Conservation (phyloP, 1,284 basidiomycete genomes). For the Melanopsichium pennsylvanicum region DNA sequence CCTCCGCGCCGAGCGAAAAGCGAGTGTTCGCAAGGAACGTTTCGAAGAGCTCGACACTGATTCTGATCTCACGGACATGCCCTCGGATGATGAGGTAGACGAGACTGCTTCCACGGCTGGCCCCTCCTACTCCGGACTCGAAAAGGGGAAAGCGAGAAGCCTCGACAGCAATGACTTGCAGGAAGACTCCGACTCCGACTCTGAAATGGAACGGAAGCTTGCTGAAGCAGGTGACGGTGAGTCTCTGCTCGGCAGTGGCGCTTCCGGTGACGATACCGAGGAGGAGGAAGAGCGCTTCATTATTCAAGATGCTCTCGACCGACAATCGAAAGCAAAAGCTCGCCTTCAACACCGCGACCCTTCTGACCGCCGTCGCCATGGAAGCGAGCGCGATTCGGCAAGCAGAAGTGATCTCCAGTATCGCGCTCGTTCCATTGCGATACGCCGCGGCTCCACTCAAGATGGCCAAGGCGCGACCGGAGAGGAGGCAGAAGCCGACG, state of each 20-base stretch:
- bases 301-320: conserved; percentile 55
- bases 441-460: conserved; percentile 6
- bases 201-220: conserved; percentile 62
- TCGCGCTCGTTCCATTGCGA: conserved; percentile 33
- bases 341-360: conserved; percentile 36
- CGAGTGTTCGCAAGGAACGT: conserved; percentile 52
- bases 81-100: conserved; percentile 35
- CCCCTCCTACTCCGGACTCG: conserved; percentile 15
- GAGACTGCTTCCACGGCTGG: conserved; percentile 7
- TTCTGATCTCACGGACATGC: conserved; percentile 47
- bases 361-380: conserved; percentile 25
- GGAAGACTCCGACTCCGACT: conserved; percentile 56
- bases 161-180: conserved; percentile 31
- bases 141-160: conserved; percentile 45
- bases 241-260: conserved; percentile 62
- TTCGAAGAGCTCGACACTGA: conserved; percentile 54
- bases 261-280: conserved; percentile 56
- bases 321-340: conserved; percentile 33
- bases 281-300: conserved; percentile 61
- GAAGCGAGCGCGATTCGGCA: conserved; percentile 28
- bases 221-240: conserved; percentile 62
- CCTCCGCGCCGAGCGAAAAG: conserved; percentile 49
- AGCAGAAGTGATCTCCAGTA: conserved; percentile 38
- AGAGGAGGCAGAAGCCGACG: conserved; percentile 34
- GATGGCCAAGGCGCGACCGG: conserved; percentile 9